phyloP scores from a whole-genome alignment of 1,284 basidiomycete species.

The Stereum hirsutum region DNA sequence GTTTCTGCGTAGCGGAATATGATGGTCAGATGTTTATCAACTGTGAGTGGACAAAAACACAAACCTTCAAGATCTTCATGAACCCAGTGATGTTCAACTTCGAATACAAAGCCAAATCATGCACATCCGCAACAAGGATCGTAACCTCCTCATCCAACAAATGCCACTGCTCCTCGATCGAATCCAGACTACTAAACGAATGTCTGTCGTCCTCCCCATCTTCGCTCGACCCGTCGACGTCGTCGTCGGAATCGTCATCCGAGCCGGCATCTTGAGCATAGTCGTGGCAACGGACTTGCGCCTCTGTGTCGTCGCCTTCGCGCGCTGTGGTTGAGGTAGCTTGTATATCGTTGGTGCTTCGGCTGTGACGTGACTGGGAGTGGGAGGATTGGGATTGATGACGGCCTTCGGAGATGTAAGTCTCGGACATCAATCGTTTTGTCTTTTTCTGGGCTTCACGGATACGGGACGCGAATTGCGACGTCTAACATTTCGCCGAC shows the following conservation, averaged over 20 bases:
- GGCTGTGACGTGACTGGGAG: too few species aligned
- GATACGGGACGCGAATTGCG: slow-evolving; percentile 77
- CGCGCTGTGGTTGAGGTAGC: background rate
- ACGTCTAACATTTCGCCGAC: slow-evolving; percentile 46
- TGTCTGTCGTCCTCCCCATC: slow-evolving; percentile 49
- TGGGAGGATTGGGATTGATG: too few species aligned
- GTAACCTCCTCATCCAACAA: slow-evolving; percentile 93
- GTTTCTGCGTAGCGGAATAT: slow-evolving; percentile 44
- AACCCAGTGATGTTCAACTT: slow-evolving; percentile 98
- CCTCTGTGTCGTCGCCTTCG: slow-evolving; percentile 19
- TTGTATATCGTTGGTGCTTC: too few species aligned
- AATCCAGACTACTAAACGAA: slow-evolving; percentile 72
- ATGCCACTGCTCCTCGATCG: slow-evolving; percentile 84
- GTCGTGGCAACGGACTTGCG: slow-evolving; percentile 40
- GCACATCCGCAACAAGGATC: slow-evolving; percentile 94
- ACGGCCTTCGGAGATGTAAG: slow-evolving; percentile 21
- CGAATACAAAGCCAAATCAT: slow-evolving; percentile 91
- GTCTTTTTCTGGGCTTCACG: slow-evolving; percentile 75
- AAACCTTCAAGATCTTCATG: slow-evolving; percentile 94
- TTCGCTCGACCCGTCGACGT: slow-evolving; percentile 46
- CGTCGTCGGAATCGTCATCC: slow-evolving; percentile 44
- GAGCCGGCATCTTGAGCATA: slow-evolving; percentile 64
- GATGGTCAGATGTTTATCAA: slow-evolving; percentile 1
- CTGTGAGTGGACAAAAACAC: slow-evolving; percentile 2
- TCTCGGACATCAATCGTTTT: slow-evolving; percentile 63